phyloP scores from a whole-genome alignment of 495 filamentous ascomycete genomes.

The Peziza echinospora region DNA sequence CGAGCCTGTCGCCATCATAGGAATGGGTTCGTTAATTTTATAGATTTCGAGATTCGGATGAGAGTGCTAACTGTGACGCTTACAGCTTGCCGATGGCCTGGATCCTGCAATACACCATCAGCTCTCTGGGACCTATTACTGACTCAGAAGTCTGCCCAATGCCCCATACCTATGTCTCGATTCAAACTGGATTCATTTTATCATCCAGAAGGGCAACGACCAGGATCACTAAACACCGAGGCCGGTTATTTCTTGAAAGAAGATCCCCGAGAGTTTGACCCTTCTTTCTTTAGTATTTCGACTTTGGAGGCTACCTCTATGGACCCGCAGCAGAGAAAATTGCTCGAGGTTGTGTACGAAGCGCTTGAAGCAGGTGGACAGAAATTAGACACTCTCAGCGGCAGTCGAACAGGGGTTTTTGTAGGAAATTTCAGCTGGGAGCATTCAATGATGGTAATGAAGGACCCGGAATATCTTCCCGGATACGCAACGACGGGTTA shows the following conservation, averaged over 20 bases:
- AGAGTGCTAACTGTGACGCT: too few species aligned
- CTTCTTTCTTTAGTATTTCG: slow-evolving; percentile 89
- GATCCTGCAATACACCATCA: slow-evolving; percentile 29
- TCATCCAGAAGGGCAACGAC: slow-evolving; percentile 19
- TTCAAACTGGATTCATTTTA: slow-evolving; percentile 28
- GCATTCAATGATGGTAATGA: slow-evolving; percentile 73
- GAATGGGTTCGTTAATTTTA: too few species aligned
- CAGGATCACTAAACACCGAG: slow-evolving; percentile 16
- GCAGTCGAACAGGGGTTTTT: slow-evolving; percentile 73
- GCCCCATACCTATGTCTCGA: slow-evolving; percentile 21
- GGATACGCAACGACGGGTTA: slow-evolving; percentile 88
- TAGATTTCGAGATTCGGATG: too few species aligned
- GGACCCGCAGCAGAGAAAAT: slow-evolving; percentile 74
- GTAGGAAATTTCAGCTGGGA: slow-evolving; percentile 88
- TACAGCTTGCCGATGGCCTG: slow-evolving; percentile 32
- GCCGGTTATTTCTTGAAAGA: slow-evolving; percentile 48
- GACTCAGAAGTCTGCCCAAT: slow-evolving; percentile 16
- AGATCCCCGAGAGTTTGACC: slow-evolving; percentile 66
- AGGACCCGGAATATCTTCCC: slow-evolving; percentile 73
- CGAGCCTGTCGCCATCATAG: slow-evolving; percentile 34
- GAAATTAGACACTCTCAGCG: slow-evolving; percentile 67
- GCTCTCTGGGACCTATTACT: slow-evolving; percentile 34
- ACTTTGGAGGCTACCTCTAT: slow-evolving; percentile 75
- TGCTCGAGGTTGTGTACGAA: slow-evolving; percentile 67
- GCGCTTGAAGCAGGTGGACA: slow-evolving; percentile 81